Percentiles rank a stretch among this genome's conserved stretches.
Evolutionary conservation across 2,329 filamentous ascomycete genomes (phyloP).

Genomic region (Epichloe brachyelytri): DNA sequence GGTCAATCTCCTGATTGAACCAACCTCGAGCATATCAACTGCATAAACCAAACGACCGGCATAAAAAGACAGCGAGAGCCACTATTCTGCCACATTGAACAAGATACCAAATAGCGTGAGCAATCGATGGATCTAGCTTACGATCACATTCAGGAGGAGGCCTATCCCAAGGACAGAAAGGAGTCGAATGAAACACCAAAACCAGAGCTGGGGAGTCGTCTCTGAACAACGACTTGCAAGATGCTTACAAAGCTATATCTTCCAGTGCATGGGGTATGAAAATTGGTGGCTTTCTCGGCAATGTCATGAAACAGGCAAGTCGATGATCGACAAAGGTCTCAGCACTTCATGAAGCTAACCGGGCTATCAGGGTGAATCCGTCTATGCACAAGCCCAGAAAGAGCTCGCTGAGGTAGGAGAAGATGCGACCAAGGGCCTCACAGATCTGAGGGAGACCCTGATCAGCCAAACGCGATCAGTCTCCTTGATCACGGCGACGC

Average conservation of each 20-base stretch:
- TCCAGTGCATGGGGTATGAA: conserved; percentile 81
- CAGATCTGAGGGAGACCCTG: conserved; percentile 53
- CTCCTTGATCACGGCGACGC: conserved; percentile 41
- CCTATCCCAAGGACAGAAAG: conserved; percentile 46
- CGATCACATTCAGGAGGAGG: conserved; percentile 87
- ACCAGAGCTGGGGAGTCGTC: conserved; percentile 30
- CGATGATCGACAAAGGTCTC: background rate
- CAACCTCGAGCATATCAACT: background rate
- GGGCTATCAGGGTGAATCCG: conserved; percentile 52
- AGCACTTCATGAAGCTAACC: background rate
- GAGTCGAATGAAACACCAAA: conserved; percentile 30
- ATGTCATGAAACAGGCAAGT: conserved; percentile 77
- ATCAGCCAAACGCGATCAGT: conserved; percentile 63
- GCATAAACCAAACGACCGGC: background rate
- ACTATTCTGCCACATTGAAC: background rate
- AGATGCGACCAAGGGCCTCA: conserved; percentile 72
- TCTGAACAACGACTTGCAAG: conserved; percentile 80
- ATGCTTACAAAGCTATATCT: conserved; percentile 89
- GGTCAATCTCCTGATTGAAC: background rate
- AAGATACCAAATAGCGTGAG: background rate
- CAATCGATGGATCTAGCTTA: conserved; percentile 82
- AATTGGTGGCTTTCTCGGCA: conserved; percentile 80
- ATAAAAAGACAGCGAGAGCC: background rate
- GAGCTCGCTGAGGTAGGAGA: conserved; percentile 68
- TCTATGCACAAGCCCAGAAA: conserved; percentile 75